Evolutionary conservation across 768 basidiomycete genomes (phyloP).

Genomic region (Podaxis sp.): DNA sequence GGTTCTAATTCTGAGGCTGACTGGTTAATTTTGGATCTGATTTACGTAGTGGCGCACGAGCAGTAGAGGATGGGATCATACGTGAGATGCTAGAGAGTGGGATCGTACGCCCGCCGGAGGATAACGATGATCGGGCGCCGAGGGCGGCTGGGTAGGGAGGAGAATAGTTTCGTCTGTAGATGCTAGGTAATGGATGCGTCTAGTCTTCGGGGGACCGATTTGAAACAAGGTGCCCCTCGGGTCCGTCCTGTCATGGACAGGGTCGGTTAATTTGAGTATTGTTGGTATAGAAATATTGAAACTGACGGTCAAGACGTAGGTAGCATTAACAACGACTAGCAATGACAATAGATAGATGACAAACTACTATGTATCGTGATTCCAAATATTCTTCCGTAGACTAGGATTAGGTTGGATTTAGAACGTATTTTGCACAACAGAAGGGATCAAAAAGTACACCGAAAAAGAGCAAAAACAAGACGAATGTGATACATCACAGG

Average conservation of each 20-base stretch:
- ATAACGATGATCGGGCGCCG: conserved; percentile 28
- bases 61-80: conserved; percentile 44
- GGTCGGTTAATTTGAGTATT: no score
- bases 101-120: conserved; percentile 48
- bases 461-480: background rate
- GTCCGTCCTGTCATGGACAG: no score
- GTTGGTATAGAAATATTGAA: no score
- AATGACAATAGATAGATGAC: background rate
- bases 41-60: conserved; percentile 43
- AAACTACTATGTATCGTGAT: no score
- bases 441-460: no score
- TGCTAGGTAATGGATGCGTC: background rate
- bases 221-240: no score
- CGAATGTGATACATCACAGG: background rate
- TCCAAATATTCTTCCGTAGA: no score
- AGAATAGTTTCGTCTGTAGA: background rate
- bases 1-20: no score
- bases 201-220: background rate
- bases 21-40: no score
- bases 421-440: no score
- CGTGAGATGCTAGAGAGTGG: conserved; percentile 58
- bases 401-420: no score
- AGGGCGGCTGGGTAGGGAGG: conserved; percentile 22
- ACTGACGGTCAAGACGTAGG: no score
- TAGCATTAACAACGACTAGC: background rate